Evolutionary conservation across 139 green algal species (phyloP), one percentile per base, ranked within the genome.

Genomic region (Chlorella sorokiniana): DNA sequence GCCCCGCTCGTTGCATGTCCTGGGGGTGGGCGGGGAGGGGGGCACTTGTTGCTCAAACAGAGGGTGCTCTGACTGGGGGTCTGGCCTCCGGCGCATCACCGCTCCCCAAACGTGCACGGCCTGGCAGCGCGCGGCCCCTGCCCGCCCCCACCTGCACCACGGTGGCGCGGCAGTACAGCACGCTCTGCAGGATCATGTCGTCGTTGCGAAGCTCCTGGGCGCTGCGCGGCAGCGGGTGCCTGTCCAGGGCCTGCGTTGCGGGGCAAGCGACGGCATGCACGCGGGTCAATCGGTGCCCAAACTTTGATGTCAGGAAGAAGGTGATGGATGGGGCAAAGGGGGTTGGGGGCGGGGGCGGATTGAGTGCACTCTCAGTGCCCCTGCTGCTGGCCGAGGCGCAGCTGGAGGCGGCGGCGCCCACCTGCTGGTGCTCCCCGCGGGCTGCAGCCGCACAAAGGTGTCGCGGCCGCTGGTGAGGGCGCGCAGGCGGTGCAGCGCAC

Each of bases 181-280:
- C 70, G 16, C 64, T 88, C 67, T 86, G 79, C 35, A 88, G 38
- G 22, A 88, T 88, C n/a, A 74, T 48, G 82, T 85, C 79, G 40
- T 88, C 84, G 54, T 88, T 88, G 31, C 70, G 61, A 45, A 87
- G 42, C 51, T 69, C 27, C 3, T 29, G 35, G 2, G 45, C 48
- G 40, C 27, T 74, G 56, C 33, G 37, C 4, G 31, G 40, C 73
- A 81, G 40, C 0, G 48, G 14, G 51, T 42, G 29, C 23, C 9
- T 10, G 1, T 33, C 27, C 23, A 76, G 37, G 29, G 52, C 78
- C 78, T 83, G 78, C 45, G 14, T 1, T 25, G 27, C 4, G 25
- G 37, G 41, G 25, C 11, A 20, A 40, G 67, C 67, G 40, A 31
- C 1, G 33, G 64, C 33, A 45, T 11, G 27, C n/a, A 70, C 8